Percentiles rank a stretch among this genome's conserved stretches.
These are phyloP conservation scores for Vigna mungo DNA, from an alignment of 306 rosid genomes.

Conservation along the genomic window DNA sequence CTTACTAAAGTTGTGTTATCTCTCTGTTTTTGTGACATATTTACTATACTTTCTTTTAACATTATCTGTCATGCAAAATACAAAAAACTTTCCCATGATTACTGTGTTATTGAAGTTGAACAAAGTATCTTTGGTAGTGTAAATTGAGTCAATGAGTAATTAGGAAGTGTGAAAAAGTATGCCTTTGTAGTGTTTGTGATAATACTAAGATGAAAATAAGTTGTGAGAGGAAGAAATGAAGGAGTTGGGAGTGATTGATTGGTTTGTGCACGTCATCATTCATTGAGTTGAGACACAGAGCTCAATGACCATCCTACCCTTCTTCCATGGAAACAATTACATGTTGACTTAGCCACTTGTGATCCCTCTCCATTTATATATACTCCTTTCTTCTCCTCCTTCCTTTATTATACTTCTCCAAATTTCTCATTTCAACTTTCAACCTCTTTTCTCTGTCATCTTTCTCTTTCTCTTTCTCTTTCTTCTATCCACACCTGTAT, in stretches of 20 bases:
- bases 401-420: slow-evolving; percentile 28
- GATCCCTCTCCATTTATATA: slow-evolving; percentile 51
- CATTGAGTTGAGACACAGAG: slow-evolving; percentile 20
- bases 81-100: no score
- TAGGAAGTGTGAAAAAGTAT: no score
- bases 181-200: neutral
- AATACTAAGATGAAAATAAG: neutral
- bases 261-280: slow-evolving; percentile 59
- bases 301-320: slow-evolving; percentile 30
- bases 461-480: neutral
- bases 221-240: slow-evolving; percentile 37
- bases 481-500: neutral
- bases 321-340: slow-evolving; percentile 45
- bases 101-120: no score
- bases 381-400: slow-evolving; percentile 44
- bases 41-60: no score
- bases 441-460: slow-evolving; percentile 17
- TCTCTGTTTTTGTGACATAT: no score
- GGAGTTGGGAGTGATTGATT: slow-evolving; percentile 50
- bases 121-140: no score
- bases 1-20: no score
- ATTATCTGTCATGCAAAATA: no score
- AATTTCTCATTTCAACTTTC: slow-evolving; percentile 17
- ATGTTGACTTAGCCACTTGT: slow-evolving; percentile 58
- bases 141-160: no score